Base-by-base conservation (phyloP, 2,329 filamentous ascomycete species). In the Colletotrichum trifolii region DNA sequence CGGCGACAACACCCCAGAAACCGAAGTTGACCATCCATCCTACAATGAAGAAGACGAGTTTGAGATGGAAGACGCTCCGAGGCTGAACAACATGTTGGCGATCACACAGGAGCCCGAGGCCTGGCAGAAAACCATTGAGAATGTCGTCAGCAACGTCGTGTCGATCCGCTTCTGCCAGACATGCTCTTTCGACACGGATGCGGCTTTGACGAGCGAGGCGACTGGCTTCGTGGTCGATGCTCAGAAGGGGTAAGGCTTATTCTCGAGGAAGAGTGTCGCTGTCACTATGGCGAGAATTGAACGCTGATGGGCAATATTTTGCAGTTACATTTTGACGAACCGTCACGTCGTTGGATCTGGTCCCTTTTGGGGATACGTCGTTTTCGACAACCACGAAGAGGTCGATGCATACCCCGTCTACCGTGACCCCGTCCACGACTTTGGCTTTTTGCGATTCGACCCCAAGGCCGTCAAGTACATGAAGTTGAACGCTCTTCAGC, bases 111-210 rank as follows among this genome's bases (percentile, higher is more conserved):
- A 72, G 49, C 67, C 69, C 17, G 69, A 47, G 67, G 94, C 97
- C 80, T 99, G 96, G 96, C 95, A 98, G 79, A 91, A 90, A 54
- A 97, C 94, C 1, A 97, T 98, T 66, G 94, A 97, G 78, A 91
- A 89, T 67, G 96, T 99, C 3, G 94, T 99, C 58, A 90, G 91
- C 75, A 97, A 94, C 71, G 96, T 98, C 15, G 96, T 99, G 54
- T 97, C 95, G n/a, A 98, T 99, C 73, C 92, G 97, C 70, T 99
- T 99, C 82, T 98, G 95, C 77, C 94, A 97, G 83, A 97, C 96
- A 0, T 97, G 93, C 77, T 94, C 95, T 33, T 99, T 99, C 77
- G 96, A 99, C 77, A 98, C 96, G n/a, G 96, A 99, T 72, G 83
- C 93, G 35, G 96, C 96, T 7, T 86, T 97, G 77, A 93, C 93